phyloP scores from a whole-genome alignment of 768 basidiomycete species.

The Xanthoconium stramineum region DNA sequence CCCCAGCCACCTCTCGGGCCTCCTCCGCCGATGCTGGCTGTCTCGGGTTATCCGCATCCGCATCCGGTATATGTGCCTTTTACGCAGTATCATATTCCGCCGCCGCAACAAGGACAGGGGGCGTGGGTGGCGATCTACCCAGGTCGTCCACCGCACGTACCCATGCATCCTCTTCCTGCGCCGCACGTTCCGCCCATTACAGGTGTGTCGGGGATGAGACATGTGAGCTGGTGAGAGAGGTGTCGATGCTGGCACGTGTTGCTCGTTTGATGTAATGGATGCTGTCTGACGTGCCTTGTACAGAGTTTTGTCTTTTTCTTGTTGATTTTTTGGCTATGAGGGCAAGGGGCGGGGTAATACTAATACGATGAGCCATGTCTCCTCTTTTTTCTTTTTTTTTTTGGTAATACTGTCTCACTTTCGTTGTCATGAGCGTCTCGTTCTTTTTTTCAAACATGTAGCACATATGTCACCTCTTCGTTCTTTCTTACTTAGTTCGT shows the following conservation, averaged over 20 bases:
- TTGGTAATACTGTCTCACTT: constrained; percentile 1
- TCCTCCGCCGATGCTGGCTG: constrained; percentile 15
- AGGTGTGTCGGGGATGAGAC: constrained; percentile 24
- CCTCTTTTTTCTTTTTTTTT: not conserved
- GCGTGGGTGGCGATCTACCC: constrained; percentile 26
- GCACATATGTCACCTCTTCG: not conserved
- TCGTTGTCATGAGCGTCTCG: not conserved
- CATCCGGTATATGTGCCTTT: constrained; percentile 23
- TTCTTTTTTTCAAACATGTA: not conserved
- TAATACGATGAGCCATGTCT: constrained; percentile 12
- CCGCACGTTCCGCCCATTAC: constrained; percentile 18
- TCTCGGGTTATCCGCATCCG: constrained; percentile 12
- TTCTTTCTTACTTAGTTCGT: not conserved
- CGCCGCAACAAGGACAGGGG: constrained; percentile 16
- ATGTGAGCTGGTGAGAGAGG: constrained; percentile 21
- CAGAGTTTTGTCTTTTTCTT: constrained; percentile 5
- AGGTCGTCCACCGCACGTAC: constrained; percentile 11
- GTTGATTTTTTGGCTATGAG: constrained; percentile 13
- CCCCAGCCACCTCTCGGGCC: constrained; percentile 4
- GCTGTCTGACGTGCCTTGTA: not conserved
- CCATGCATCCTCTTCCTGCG: constrained; percentile 16
- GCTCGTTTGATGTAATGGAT: not conserved
- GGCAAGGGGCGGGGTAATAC: constrained; percentile 11
- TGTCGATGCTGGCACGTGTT: constrained; percentile 9
- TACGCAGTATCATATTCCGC: constrained; percentile 16